Evolutionary conservation across 1,284 basidiomycete species (phyloP), one percentile per base, ranked within the genome.

Genomic region (Ustanciosporium gigantosporum): DNA sequence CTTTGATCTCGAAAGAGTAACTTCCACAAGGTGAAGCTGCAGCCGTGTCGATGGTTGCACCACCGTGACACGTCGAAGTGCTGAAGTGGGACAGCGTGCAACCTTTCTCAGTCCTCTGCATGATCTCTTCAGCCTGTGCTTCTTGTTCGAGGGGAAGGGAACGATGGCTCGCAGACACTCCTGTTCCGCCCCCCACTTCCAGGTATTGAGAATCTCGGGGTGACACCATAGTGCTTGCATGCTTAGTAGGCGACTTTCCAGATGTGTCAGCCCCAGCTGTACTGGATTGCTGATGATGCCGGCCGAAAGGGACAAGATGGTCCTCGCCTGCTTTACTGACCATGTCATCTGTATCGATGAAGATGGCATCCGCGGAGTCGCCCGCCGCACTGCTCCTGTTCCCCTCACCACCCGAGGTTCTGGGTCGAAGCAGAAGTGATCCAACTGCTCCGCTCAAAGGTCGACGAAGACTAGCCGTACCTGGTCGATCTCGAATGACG

Each of bases 1-100:
- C 52, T 15, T 39, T 47, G 36, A 62, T 62, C 42, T 62, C 59
- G 22, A 56, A 62, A 19, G 46, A 56, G 32, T 45, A 62, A 17
- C 52, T 57, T 1, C 52, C 59, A n/a, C 44, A 22, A 0, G 52
- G 52, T 21, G 51, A 55, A n/a, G n/a, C n/a, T n/a, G n/a, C n/a
- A n/a, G n/a, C n/a, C 2, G 21, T 29, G 7, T 24, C 29, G 6
- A 39, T 53, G 13, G 36, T 44, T 21, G 22, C 37, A 35, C 21
- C 9, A 32, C 31, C 2, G 41, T 34, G 3, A 44, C 40, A 3
- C 1, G 39, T 53, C 22, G 40, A 48, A 17, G 20, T 41, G 27
- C 58, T 56, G 29, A 61, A 60, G 15, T 46, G 50, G 3, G 46
- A 53, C 11, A 29, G 27, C 11, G 9, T n/a, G 27, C 31, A 41